phyloP scores from a whole-genome alignment of 1,284 basidiomycete species.

The Erythrobasidium hasegawianum region DNA sequence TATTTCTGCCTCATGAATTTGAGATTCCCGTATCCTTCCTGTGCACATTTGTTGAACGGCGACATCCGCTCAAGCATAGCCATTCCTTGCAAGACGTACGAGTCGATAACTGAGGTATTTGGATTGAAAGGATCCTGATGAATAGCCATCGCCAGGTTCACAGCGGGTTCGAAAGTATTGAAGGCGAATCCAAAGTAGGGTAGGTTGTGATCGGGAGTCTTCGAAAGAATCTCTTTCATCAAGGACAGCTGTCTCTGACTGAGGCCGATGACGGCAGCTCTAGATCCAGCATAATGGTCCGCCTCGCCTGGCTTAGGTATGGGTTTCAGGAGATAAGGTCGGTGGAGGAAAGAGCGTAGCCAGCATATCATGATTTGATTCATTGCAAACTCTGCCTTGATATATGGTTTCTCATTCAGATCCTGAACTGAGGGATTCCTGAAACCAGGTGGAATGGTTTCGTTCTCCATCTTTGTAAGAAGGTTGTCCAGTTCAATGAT shows the following conservation, averaged over 20 bases:
- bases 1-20: slow-evolving; percentile 26
- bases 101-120: slow-evolving; percentile 5
- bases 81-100: slow-evolving; percentile 15
- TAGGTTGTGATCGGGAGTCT: slow-evolving; percentile 5
- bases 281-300: slow-evolving; percentile 28
- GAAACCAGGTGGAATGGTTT: slow-evolving; percentile 23
- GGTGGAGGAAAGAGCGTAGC: slow-evolving; percentile 25
- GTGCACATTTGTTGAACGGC: slow-evolving; percentile 22
- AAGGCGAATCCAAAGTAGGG: slow-evolving; percentile 26
- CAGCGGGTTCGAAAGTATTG: slow-evolving; percentile 24
- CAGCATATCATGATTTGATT: slow-evolving; percentile 9
- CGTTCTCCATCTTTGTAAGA: slow-evolving; percentile 17
- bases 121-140: slow-evolving; percentile 16
- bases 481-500: slow-evolving; percentile 32
- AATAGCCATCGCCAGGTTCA: slow-evolving; percentile 26
- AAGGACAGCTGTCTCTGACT: slow-evolving; percentile 15
- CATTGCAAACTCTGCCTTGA: not conserved
- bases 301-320: slow-evolving; percentile 19
- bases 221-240: slow-evolving; percentile 4
- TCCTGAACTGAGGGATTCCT: slow-evolving; percentile 21
- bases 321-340: slow-evolving; percentile 31
- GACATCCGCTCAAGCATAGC: slow-evolving; percentile 17
- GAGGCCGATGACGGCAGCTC: slow-evolving; percentile 10
- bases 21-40: slow-evolving; percentile 19
- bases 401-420: slow-evolving; percentile 19